Evolutionary conservation across 805 yeast genomes (phyloP).

Genomic region (Saccharomyces mikatae): DNA sequence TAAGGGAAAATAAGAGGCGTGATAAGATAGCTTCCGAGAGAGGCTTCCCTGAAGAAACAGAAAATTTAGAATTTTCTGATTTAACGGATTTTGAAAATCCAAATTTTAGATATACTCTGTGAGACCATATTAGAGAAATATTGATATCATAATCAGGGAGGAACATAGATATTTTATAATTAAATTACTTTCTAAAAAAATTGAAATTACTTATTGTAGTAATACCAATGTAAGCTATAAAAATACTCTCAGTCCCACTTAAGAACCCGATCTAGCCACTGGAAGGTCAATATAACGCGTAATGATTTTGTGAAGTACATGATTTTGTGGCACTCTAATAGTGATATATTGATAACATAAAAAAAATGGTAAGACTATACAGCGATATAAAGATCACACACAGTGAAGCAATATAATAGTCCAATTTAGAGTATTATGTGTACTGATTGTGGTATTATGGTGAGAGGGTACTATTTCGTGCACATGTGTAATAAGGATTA

Average conservation of each 20-base stretch:
- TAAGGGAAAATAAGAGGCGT: constrained; percentile 37
- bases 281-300: background rate
- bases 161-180: no score
- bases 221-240: no score
- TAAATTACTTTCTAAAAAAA: background rate
- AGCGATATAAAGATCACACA: no score
- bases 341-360: no score
- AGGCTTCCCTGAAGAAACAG: constrained; percentile 22
- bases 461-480: background rate
- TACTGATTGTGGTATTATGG: no score
- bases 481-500: background rate
- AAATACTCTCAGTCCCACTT: background rate
- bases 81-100: constrained; percentile 40
- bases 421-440: background rate
- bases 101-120: constrained; percentile 32
- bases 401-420: no score
- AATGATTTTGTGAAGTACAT: no score
- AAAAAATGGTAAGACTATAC: no score
- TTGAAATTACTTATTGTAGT: no score
- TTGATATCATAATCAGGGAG: background rate
- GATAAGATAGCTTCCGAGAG: constrained; percentile 22
- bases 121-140: background rate
- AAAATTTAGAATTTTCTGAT: constrained; percentile 34
- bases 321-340: no score
- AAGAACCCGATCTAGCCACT: background rate